Evolutionary conservation across 768 basidiomycete genomes (phyloP), one percentile per base, ranked within the genome.

Genomic region (Tricholoma terreum): DNA sequence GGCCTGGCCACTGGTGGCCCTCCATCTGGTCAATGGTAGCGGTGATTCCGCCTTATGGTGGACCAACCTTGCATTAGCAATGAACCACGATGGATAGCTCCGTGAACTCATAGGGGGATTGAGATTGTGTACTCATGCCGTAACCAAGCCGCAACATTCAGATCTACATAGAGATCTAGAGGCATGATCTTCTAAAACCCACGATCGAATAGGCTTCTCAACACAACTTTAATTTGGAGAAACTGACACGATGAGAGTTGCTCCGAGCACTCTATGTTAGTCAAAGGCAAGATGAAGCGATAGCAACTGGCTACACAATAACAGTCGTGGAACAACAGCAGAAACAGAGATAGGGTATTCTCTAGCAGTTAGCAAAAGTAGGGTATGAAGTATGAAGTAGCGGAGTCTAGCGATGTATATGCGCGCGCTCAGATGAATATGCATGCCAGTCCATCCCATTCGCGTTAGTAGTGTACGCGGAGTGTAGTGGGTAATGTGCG

Each of bases 381-480:
- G 50, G 52, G 34, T 19, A 54, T 38, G 35, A 49, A 56, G 40
- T 15, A 22, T 27, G 24, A 27, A 27, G 24, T 27, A 27, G 24
- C 24, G 6, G 24, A 27, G 3, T 22, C 75, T 78, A 86, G 63
- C 84, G 81, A 67, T 85, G 84, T 35, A 86, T 71, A 59, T 81
- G 82, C 7, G 78, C 76, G 33, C 86, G 82, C 68, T 87, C 85
- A 35, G 86, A 82, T 48, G 85, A 85, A 56, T 87, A 87, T 5
- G 76, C 66, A 61, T 86, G 82, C 86, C 86, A 88, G 40, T 85
- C 82, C 69, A 86, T 77, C 54, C 75, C 73, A 61, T 70, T 77
- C 34, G 75, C 72, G 50, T 71, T 74, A 64, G 71, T 69, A 15
- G 81, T 71, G 60, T 82, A 83, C 0, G 81, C 73, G 12, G 50